Conservation (phyloP, 257 asterid genomes). For the Nicotiana tabacum region DNA sequence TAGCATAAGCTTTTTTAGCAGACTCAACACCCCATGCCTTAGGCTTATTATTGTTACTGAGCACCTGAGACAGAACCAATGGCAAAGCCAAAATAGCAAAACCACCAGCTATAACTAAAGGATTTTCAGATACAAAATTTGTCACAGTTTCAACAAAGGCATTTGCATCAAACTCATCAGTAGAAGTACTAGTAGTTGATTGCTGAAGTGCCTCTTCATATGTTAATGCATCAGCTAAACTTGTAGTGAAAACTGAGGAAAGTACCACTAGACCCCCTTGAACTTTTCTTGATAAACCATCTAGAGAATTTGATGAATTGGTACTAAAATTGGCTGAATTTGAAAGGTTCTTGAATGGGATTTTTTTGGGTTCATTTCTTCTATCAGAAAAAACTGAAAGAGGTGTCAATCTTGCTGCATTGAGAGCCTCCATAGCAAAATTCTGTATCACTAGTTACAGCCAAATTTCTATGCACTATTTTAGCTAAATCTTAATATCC, state of each 20-base stretch:
- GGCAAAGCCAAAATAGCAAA: slow-evolving; percentile 60
- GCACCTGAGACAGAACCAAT: slow-evolving; percentile 51
- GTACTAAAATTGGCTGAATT: not conserved
- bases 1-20: slow-evolving; percentile 71
- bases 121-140: slow-evolving; percentile 50
- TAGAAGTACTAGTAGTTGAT: slow-evolving; percentile 24
- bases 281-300: slow-evolving; percentile 33
- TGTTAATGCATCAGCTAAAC: slow-evolving; percentile 61
- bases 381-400: slow-evolving; percentile 71
- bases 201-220: slow-evolving; percentile 78
- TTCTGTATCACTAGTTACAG: not conserved
- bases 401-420: slow-evolving; percentile 66
- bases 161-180: slow-evolving; percentile 40
- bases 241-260: slow-evolving; percentile 50
- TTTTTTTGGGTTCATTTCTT: slow-evolving; percentile 51
- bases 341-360: slow-evolving; percentile 29
- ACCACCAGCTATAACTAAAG: slow-evolving; percentile 56
- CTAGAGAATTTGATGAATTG: not conserved
- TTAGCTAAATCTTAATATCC: not conserved
- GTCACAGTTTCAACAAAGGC: slow-evolving; percentile 44
- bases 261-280: slow-evolving; percentile 48
- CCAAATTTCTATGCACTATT: too few species aligned
- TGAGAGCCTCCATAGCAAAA: slow-evolving; percentile 72
- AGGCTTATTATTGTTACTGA: slow-evolving; percentile 40
- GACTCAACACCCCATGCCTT: slow-evolving; percentile 82